phyloP scores from a whole-genome alignment of 148 eudicot species.

The Heliamphora exappendiculata region DNA sequence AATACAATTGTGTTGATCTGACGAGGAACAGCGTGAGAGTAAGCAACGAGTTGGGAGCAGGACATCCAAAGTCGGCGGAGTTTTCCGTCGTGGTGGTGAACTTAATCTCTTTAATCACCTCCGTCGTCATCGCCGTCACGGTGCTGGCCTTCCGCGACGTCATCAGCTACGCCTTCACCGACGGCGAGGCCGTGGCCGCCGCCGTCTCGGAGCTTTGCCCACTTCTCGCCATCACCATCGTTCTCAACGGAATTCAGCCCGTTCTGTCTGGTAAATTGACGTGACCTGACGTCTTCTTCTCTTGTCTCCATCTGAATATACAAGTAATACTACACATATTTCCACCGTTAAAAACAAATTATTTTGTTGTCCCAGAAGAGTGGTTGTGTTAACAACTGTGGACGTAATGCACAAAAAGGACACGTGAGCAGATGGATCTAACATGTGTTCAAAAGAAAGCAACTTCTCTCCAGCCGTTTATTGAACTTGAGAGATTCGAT shows the following conservation, averaged over 20 bases:
- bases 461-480: no score
- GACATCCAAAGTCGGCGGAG: conserved; percentile 24
- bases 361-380: no score
- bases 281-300: no score
- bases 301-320: no score
- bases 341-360: no score
- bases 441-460: no score
- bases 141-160: conserved; percentile 8
- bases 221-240: conserved; percentile 15
- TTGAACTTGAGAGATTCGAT: no score
- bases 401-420: no score
- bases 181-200: conserved; percentile 13
- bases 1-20: background rate
- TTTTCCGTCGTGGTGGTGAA: conserved; percentile 16
- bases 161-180: conserved; percentile 18
- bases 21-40: conserved; percentile 20
- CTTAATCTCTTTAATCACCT: conserved; percentile 4
- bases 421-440: no score
- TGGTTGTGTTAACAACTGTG: no score
- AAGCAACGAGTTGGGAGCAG: conserved; percentile 28
- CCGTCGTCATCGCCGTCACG: conserved; percentile 1
- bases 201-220: conserved; percentile 25
- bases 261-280: conserved; percentile 30
- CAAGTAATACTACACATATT: no score
- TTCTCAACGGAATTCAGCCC: conserved; percentile 30